These are phyloP conservation scores for Viola pubescens DNA, from an alignment of 441 rosid genomes.

Conservation along the genomic window DNA sequence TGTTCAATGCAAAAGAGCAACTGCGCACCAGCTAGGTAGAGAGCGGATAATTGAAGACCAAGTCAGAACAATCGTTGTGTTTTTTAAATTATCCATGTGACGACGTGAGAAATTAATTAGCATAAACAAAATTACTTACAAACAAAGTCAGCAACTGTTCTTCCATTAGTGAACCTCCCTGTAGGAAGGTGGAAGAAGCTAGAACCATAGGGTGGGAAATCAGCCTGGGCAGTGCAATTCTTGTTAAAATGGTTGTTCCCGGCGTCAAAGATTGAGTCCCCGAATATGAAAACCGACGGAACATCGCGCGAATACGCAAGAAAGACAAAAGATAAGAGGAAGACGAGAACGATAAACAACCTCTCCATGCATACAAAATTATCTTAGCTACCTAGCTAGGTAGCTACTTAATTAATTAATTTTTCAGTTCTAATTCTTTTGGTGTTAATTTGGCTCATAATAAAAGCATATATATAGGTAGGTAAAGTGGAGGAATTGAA, in stretches of 20 bases:
- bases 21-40: no score
- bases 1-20: no score
- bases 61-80: not conserved
- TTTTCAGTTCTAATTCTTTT: not conserved
- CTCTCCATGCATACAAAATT: slow-evolving; percentile 19
- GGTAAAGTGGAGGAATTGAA: slow-evolving; percentile 13
- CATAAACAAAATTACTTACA: slow-evolving; percentile 20
- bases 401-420: not conserved
- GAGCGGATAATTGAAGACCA: no score
- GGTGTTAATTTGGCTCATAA: not conserved
- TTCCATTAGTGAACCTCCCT: slow-evolving; percentile 65
- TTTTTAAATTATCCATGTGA: not conserved
- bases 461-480: not conserved
- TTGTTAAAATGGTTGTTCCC: slow-evolving; percentile 51
- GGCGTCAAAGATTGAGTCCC: slow-evolving; percentile 55
- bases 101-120: not conserved
- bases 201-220: slow-evolving; percentile 54
- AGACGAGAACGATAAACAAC: slow-evolving; percentile 10
- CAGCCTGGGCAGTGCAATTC: slow-evolving; percentile 51
- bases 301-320: slow-evolving; percentile 8
- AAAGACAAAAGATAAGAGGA: not conserved
- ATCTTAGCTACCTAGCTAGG: no score
- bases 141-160: slow-evolving; percentile 51
- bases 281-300: slow-evolving; percentile 38
- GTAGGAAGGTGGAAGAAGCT: slow-evolving; percentile 45